These are phyloP conservation scores for Casuarina equisetifolia DNA, from an alignment of 306 rosid genomes.

Conservation along the genomic window DNA sequence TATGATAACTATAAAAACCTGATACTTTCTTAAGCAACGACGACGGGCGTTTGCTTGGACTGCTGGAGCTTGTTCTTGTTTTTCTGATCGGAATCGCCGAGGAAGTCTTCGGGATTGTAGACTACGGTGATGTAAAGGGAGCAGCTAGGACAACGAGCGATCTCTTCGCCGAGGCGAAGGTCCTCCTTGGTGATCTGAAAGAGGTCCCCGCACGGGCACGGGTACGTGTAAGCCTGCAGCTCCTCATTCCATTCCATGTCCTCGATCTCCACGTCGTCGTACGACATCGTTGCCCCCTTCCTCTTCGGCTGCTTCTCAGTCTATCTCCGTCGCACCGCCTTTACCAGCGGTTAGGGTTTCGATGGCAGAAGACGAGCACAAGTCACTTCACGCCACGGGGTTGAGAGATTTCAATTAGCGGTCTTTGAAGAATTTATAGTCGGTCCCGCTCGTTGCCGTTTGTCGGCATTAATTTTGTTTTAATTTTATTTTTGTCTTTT, in stretches of 20 bases:
- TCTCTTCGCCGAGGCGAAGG: constrained; percentile 85
- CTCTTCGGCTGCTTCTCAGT: not conserved
- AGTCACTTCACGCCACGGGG: too few species aligned
- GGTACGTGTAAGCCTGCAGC: constrained; percentile 77
- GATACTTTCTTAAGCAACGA: constrained; percentile 51
- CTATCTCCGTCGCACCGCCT: not conserved
- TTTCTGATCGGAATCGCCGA: constrained; percentile 38
- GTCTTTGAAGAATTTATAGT: too few species aligned
- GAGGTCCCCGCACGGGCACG: constrained; percentile 96
- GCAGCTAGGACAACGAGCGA: constrained; percentile 97
- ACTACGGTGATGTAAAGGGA: constrained; percentile 90
- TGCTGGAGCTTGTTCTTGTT: constrained; percentile 38
- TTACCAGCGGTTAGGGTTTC: too few species aligned
- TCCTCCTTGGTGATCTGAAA: constrained; percentile 92
- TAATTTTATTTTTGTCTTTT: too few species aligned
- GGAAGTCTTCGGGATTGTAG: constrained; percentile 82
- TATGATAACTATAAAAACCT: constrained; percentile 29
- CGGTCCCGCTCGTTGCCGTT: too few species aligned
- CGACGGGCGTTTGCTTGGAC: constrained; percentile 47
- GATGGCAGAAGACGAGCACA: too few species aligned
- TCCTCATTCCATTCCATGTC: constrained; percentile 98
- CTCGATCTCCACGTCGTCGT: constrained; percentile 97
- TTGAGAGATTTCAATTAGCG: too few species aligned
- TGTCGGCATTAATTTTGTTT: too few species aligned
- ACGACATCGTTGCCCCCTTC: constrained; percentile 58